Percentiles rank a stretch among this genome's conserved stretches.
Conservation (phyloP, 176 grass and related monocot genomes). For the Triticum dicoccoides region DNA sequence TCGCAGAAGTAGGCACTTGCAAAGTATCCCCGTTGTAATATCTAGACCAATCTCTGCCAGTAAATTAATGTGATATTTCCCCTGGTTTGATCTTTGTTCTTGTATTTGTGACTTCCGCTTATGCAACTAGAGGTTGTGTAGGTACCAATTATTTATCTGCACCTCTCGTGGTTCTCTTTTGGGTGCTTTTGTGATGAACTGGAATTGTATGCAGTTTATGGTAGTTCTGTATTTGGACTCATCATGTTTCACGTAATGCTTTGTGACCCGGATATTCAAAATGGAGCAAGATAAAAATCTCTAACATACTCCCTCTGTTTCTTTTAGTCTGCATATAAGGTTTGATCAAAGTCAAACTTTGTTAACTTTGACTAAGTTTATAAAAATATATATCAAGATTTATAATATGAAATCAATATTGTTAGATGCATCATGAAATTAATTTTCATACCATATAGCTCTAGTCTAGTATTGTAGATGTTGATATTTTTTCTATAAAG, state of each 20-base stretch:
- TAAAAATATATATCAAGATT: no score
- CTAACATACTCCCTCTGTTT: no score
- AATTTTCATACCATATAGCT: no score
- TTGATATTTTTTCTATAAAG: no score
- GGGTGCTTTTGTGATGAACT: neutral
- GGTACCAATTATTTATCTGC: neutral
- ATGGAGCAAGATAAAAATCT: no score
- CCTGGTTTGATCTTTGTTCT: neutral
- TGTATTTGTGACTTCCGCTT: neutral
- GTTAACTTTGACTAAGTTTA: no score
- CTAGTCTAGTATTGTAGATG: no score
- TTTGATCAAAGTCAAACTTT: no score
- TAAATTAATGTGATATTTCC: constrained; percentile 4
- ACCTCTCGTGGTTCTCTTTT: neutral
- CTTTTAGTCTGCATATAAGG: no score
- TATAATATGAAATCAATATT: no score
- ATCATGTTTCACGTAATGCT: neutral
- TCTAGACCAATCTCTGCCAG: neutral
- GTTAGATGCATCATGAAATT: no score
- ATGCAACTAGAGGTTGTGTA: constrained; percentile 9
- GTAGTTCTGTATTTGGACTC: neutral
- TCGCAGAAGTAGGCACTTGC: constrained; percentile 29
- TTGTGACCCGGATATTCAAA: neutral
- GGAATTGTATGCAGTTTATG: neutral
- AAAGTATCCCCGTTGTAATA: neutral